Base-by-base conservation (phyloP, 1,139 yeast species). In the Blastobotrys capitulatus region DNA sequence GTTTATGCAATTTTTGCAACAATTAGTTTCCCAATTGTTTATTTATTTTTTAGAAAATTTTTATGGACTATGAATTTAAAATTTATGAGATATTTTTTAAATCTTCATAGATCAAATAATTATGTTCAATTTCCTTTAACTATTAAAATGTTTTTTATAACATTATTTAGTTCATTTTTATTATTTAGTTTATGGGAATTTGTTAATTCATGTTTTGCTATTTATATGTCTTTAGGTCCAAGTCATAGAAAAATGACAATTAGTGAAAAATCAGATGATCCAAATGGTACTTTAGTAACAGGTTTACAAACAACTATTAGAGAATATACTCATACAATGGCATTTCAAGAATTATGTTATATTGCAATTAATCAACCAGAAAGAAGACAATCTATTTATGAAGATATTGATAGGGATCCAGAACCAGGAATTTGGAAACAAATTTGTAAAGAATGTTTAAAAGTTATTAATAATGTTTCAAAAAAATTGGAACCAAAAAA, bases 201-300 rank as follows among this genome's bases (percentile, higher is more conserved):
- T 10, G 67, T 79, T 32, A 84, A 86, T 64, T 76, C 78, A 52
- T 71, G 81, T 1, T 89, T 81, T 62, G 73, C 79, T 55, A 83
- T 88, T 3, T 90, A 87, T 65, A 76, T 90, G 61, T 77, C 89
- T 8, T 76, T 86, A 53, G 96, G 97, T 0, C 92, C 97, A 57
- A 66, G 85, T 46, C 88, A 85, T 59, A 80, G 87, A 32, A 82
- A 83, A 25, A 80, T 79, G 51, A 80, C 86, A 19, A 75, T 89
- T 29, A 82, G 92, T 40, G 72, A 81, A 6, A 73, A 79, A 45
- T 80, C 92, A 16, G 68, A 82, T 0, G 88, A 86, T 54, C 50
- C 48, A 25, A 76, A 86, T 50, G 82, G 79, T 44, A 83, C 95
- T 1, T 71, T 90, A 47, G 67, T 89, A 10, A 74, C 84, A 2